Evolutionary conservation across 75 land plant genomes (phyloP), one percentile per base, ranked within the genome.

Genomic region (Sequoiadendron giganteum): DNA sequence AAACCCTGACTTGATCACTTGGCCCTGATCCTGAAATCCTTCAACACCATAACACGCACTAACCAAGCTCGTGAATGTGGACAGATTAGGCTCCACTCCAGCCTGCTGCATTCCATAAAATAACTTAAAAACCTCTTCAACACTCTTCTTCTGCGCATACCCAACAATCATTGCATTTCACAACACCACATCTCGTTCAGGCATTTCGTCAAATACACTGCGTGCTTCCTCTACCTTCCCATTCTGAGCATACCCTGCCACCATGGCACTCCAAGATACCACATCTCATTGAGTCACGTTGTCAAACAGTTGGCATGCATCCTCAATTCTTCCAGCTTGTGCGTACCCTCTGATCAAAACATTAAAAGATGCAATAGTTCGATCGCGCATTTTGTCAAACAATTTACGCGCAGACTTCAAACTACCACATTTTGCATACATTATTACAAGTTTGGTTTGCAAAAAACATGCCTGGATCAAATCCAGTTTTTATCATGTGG

Each of bases 331-430:
- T n/a, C n/a, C n/a, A n/a, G n/a, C n/a, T n/a, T n/a, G n/a, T n/a
- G n/a, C n/a, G n/a, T n/a, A n/a, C n/a, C n/a, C n/a, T n/a, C n/a
- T n/a, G n/a, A n/a, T n/a, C n/a, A n/a, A n/a, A n/a, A n/a, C n/a
- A n/a, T n/a, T n/a, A n/a, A n/a, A n/a, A n/a, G n/a, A n/a, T n/a
- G n/a, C n/a, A n/a, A n/a, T n/a, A n/a, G n/a, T n/a, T n/a, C n/a
- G n/a, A n/a, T n/a, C n/a, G n/a, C n/a, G n/a, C n/a, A n/a, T n/a
- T n/a, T n/a, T n/a, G n/a, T n/a, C n/a, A n/a, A n/a, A n/a, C n/a
- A n/a, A n/a, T n/a, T n/a, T n/a, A n/a, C n/a, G n/a, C 0, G 95
- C 95, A 25, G 92, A 94, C 14, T 49, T 32, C n/a, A 92, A 86
- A 38, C 87, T 77, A 1, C 89, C 89, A 85, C 90, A 93, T 75